Evolutionary conservation across 306 rosid genomes (phyloP).

Genomic region (Adenanthera pavonina): DNA sequence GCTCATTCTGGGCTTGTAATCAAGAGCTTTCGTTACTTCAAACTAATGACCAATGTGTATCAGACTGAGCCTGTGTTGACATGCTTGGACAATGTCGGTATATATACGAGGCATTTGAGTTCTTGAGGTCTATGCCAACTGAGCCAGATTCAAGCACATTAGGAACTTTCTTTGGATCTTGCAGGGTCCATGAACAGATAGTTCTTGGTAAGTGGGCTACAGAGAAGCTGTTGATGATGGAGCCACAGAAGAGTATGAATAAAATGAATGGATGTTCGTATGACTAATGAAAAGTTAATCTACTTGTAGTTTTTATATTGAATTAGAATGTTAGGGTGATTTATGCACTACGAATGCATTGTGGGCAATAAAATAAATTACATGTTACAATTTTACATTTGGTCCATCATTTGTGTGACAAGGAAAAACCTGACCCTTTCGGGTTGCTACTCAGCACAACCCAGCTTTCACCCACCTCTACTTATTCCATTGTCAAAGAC

Average conservation of each 20-base stretch:
- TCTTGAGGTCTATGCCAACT: conserved; percentile 56
- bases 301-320: no score
- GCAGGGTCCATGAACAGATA: conserved; percentile 63
- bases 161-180: conserved; percentile 80
- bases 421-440: no score
- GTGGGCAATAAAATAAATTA: no score
- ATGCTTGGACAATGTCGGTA: conserved; percentile 77
- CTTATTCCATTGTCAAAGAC: no score
- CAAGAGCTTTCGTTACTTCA: conserved; percentile 65
- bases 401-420: no score
- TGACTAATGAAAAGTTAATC: no score
- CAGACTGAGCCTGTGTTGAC: conserved; percentile 62
- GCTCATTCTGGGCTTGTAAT: conserved; percentile 66
- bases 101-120: conserved; percentile 64
- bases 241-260: conserved; percentile 63
- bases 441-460: no score
- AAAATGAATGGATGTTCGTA: no score
- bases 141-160: conserved; percentile 55
- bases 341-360: no score
- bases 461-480: no score
- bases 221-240: conserved; percentile 57
- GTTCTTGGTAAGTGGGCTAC: conserved; percentile 66
- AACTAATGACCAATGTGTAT: conserved; percentile 57
- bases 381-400: no score
- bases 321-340: no score